phyloP scores from a whole-genome alignment of 495 filamentous ascomycete genomes.

The Eremomyces bilateralis region DNA sequence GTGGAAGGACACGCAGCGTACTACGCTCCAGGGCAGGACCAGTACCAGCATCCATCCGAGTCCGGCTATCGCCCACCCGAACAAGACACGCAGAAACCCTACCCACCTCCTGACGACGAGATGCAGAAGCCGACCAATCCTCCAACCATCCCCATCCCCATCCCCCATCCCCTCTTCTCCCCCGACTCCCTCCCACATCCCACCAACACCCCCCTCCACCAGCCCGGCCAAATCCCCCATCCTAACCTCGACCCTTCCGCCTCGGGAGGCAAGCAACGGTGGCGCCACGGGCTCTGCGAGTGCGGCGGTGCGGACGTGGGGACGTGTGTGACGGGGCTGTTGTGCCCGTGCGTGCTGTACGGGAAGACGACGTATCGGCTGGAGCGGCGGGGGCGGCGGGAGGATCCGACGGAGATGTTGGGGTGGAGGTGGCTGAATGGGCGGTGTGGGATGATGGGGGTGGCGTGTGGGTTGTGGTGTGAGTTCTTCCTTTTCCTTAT shows the following conservation, averaged over 20 bases:
- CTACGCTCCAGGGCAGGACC: too few relatives aligned
- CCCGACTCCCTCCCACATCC: too few relatives aligned
- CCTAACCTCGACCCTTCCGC: constrained; percentile 13
- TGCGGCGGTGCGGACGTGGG: constrained; percentile 6
- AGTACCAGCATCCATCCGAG: too few relatives aligned
- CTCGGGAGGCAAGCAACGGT: constrained; percentile 4
- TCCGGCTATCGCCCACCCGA: too few relatives aligned
- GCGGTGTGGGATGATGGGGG: constrained; percentile 11
- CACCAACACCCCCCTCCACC: constrained; percentile 5
- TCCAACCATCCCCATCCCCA: too few relatives aligned
- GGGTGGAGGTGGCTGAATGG: constrained; percentile 8
- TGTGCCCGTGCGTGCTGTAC: constrained; percentile 16
- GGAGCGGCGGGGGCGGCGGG: constrained; percentile 5
- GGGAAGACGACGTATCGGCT: constrained; percentile 12
- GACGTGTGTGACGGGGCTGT: constrained; percentile 13
- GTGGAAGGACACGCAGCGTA: too few relatives aligned
- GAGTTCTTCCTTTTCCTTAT: constrained; percentile 1
- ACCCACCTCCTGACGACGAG: too few relatives aligned
- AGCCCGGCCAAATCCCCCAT: constrained; percentile 17
- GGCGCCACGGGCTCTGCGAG: constrained; percentile 10
- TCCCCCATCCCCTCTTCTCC: too few relatives aligned
- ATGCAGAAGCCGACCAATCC: too few relatives aligned
- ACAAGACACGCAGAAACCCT: too few relatives aligned
- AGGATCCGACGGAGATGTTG: constrained; percentile 15
- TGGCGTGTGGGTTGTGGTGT: constrained; percentile 12